Evolutionary conservation across 2,329 filamentous ascomycete genomes (phyloP).

Genomic region (Alternaria angustiovoidea): DNA sequence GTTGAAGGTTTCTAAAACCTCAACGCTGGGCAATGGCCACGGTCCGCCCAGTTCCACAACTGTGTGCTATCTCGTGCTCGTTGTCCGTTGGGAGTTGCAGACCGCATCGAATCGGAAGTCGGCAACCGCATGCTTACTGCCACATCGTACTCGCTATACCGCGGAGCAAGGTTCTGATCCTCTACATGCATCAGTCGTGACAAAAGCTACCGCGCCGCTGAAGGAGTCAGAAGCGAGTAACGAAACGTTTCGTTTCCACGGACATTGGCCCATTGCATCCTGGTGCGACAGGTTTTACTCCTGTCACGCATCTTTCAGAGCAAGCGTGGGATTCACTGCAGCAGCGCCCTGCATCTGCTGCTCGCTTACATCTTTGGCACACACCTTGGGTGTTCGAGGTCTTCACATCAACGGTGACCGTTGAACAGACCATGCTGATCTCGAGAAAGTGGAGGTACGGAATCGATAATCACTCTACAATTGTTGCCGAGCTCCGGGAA

Average conservation of each 20-base stretch:
- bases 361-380: constrained; percentile 4
- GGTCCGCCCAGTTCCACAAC: background rate
- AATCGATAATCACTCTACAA: background rate
- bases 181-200: constrained; percentile 2
- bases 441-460: background rate
- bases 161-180: constrained; percentile 2
- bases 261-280: constrained; percentile 27
- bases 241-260: constrained; percentile 30
- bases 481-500: constrained; percentile 6
- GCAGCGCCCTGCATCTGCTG: constrained; percentile 6
- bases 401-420: constrained; percentile 4
- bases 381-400: background rate
- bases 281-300: constrained; percentile 31
- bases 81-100: constrained; percentile 1
- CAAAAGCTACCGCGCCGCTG: constrained; percentile 4
- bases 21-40: constrained; percentile 1
- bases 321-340: constrained; percentile 17
- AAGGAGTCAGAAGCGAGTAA: constrained; percentile 19
- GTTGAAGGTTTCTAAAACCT: constrained; percentile 14
- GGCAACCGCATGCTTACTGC: background rate
- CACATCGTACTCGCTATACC: background rate
- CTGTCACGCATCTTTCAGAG: constrained; percentile 22
- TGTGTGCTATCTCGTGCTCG: background rate
- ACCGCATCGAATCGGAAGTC: background rate
- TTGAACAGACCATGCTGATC: background rate